A percentile compares a stretch with the other conserved stretches of the same genome.
Evolutionary conservation across 1,284 basidiomycete species (phyloP).

Genomic region (Bjerkandera adusta): DNA sequence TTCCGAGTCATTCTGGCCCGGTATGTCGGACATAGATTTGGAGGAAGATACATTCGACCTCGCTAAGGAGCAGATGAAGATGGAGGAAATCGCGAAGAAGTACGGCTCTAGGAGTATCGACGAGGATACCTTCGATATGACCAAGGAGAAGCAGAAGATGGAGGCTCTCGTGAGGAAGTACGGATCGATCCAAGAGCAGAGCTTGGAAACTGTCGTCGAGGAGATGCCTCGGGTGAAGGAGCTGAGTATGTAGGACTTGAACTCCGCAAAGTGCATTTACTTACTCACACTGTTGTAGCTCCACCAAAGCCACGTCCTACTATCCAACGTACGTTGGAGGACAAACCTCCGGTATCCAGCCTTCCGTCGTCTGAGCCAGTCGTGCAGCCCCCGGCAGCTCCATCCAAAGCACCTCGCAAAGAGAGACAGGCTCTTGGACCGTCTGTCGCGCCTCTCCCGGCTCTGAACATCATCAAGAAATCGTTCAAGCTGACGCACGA

Average conservation of each 20-base stretch:
- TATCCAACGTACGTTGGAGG: background rate
- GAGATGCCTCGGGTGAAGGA: conserved; percentile 1
- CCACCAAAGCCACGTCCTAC: conserved; percentile 4
- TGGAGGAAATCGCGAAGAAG: conserved; percentile 27
- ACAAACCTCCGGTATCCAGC: conserved; percentile 5
- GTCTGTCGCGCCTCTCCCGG: conserved; percentile 42
- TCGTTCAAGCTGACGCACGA: conserved; percentile 23
- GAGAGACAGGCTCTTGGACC: too few relatives aligned
- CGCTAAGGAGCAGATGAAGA: conserved; percentile 9
- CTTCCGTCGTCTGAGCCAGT: too few relatives aligned
- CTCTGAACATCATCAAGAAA: conserved; percentile 47
- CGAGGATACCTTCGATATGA: conserved; percentile 12
- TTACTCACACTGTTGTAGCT: conserved; percentile 3
- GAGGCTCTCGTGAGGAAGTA: conserved; percentile 15
- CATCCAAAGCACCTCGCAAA: too few relatives aligned
- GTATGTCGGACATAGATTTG: conserved; percentile 8
- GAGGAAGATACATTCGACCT: conserved; percentile 17
- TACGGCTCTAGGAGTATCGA: conserved; percentile 3
- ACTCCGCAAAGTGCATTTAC: too few relatives aligned
- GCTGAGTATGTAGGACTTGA: conserved; percentile 3
- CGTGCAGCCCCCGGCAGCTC: background rate
- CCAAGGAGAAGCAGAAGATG: conserved; percentile 21
- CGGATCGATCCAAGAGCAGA: conserved; percentile 13
- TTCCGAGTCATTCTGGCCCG: conserved; percentile 26
- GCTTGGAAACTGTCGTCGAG: background rate